Evolutionary conservation across 768 basidiomycete genomes (phyloP).

Genomic region (Gymnopilus junonius): DNA sequence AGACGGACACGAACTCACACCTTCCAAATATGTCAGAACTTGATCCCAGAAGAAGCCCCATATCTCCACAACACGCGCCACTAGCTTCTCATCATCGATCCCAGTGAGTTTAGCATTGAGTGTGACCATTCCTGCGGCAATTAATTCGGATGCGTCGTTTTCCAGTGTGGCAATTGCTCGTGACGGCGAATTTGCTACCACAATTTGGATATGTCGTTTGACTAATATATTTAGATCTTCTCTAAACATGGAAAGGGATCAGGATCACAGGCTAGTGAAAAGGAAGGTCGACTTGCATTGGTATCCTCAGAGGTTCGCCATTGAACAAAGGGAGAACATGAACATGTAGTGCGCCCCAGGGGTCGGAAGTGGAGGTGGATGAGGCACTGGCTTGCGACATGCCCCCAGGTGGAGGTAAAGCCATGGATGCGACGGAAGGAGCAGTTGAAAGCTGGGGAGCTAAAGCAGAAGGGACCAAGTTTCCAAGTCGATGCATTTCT

Average conservation of each 20-base stretch:
- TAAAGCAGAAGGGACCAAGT: constrained; percentile 54
- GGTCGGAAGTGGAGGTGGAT: constrained; percentile 57
- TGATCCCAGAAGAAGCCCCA: constrained; percentile 97
- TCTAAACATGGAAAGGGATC: constrained; percentile 38
- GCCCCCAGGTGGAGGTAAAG: constrained; percentile 44
- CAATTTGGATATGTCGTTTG: constrained; percentile 74
- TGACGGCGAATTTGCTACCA: constrained; percentile 73
- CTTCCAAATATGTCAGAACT: constrained; percentile 86
- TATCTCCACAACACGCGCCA: constrained; percentile 79
- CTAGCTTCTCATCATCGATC: constrained; percentile 78
- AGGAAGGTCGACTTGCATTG: constrained; percentile 60
- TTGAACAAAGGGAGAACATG: constrained; percentile 92
- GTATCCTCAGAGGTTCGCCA: constrained; percentile 81
- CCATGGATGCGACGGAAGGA: constrained; percentile 53
- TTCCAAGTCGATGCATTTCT: constrained; percentile 85
- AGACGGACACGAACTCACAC: constrained; percentile 51
- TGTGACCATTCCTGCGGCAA: constrained; percentile 89
- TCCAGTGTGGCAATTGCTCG: constrained; percentile 77
- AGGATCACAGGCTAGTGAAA: not conserved
- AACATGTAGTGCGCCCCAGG: constrained; percentile 85
- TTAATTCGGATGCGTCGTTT: constrained; percentile 80
- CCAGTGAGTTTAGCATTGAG: constrained; percentile 82
- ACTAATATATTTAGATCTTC: constrained; percentile 90
- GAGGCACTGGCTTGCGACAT: constrained; percentile 42
- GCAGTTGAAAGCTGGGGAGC: constrained; percentile 54